phyloP scores from a whole-genome alignment of 2,329 filamentous ascomycete species.

The Aspergillus thermomutatus region DNA sequence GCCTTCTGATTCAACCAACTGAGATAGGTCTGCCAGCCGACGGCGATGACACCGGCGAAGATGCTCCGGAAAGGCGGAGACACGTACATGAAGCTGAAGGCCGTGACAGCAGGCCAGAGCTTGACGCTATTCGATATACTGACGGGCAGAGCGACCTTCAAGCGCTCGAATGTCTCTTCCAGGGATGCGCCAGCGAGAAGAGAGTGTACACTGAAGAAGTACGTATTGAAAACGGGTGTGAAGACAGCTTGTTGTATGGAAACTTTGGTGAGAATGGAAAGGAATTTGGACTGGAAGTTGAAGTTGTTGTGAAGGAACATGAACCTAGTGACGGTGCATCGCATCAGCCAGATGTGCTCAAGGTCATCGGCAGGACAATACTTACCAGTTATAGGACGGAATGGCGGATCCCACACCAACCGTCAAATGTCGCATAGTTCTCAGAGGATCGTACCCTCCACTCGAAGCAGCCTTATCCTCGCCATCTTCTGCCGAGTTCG shows the following conservation, averaged over 20 bases:
- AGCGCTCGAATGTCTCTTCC: slow-evolving; percentile 63
- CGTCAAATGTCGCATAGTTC: slow-evolving; percentile 67
- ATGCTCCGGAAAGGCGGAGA: slow-evolving; percentile 74
- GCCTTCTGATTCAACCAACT: slow-evolving; percentile 73
- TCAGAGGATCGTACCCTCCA: slow-evolving; percentile 60
- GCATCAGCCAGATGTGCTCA: not conserved
- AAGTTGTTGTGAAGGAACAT: slow-evolving; percentile 76
- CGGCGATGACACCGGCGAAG: slow-evolving; percentile 73
- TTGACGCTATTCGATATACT: slow-evolving; percentile 78
- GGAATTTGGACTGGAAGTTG: slow-evolving; percentile 71
- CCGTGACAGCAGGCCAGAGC: slow-evolving; percentile 83
- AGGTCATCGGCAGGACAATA: not conserved
- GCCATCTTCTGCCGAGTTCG: slow-evolving; percentile 40
- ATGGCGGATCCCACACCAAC: slow-evolving; percentile 73
- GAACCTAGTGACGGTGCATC: slow-evolving; percentile 53
- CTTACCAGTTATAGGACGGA: slow-evolving; percentile 77
- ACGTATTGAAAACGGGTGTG: slow-evolving; percentile 77
- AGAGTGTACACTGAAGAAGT: slow-evolving; percentile 79
- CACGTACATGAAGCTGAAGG: slow-evolving; percentile 82
- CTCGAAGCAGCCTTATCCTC: slow-evolving; percentile 11
- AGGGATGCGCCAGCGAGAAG: slow-evolving; percentile 66
- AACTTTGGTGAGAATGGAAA: slow-evolving; percentile 75
- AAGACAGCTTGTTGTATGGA: slow-evolving; percentile 75
- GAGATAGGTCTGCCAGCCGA: slow-evolving; percentile 91
- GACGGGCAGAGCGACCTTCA: slow-evolving; percentile 71